Base-by-base conservation (phyloP, 163 green algal genomes). In the Chlamydomonas reinhardtii region DNA sequence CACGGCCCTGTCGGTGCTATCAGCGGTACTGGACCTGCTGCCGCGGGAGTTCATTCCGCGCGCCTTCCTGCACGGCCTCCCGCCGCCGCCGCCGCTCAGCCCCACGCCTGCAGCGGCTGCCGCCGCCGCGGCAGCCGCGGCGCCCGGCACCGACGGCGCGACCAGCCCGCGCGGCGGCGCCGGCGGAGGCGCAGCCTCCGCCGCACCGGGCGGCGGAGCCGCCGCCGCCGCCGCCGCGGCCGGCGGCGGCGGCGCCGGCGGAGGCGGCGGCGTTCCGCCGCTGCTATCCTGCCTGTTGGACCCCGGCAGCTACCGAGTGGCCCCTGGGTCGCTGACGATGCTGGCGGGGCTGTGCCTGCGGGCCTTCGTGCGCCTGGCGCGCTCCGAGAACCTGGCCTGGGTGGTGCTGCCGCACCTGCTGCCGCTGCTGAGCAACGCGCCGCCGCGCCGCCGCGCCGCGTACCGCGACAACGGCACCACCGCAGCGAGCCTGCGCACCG, bases 351-450 rank as follows among this genome's bases (percentile, higher is more conserved):
- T 85, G 43, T 31, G 32, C 2, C 32, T 85, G 24, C 43, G 68
- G 17, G 66, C 78, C 25, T 72, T 77, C 11, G 68, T 37, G 22
- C 78, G 78, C 1, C 66, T 85, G 24, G 66, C 78, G 3, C 78
- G 78, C 3, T 69, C 78, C n/a, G 78, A 85, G 78, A 85, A 85
- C 68, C 52, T 85, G 12, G 78, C 78, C 20, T 72, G 31, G 48
- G 78, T 85, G 20, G 48, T 77, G n/a, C 31, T 85, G 31, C 78
- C 78, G 52, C 78, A 85, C 78, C 52, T 85, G 14, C 61, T 61
- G 68, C 68, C 66, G 2, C 68, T 85, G 68, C 78, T 85, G n/a
- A 24, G 22, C 5, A 20, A 75, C 76, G 76, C 76, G 16, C 14
- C 64, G 27, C 64, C 76, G 39, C 37, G 64, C 17, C 64, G 64